Percentiles rank a stretch among this genome's conserved stretches.
phyloP scores from a whole-genome alignment of 805 yeast species.

The Metschnikowia colocasiae region DNA sequence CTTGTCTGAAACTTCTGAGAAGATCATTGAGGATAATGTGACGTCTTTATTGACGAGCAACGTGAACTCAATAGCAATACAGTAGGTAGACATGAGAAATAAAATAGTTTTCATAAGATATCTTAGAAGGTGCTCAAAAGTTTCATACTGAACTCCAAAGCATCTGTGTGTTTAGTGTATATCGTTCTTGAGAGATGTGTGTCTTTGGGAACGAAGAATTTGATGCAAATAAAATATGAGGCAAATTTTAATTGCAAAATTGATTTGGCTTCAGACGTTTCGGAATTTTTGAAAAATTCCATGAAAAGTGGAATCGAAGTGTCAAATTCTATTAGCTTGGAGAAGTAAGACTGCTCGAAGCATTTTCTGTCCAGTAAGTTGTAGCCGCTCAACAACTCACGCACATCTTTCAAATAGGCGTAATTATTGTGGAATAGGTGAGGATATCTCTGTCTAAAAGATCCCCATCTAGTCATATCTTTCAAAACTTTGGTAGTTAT shows the following conservation, averaged over 20 bases:
- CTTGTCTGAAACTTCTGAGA: conserved; percentile 82
- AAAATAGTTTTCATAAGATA: neutral
- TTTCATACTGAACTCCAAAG: conserved; percentile 10
- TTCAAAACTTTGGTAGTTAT: conserved; percentile 1
- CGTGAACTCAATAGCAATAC: conserved; percentile 86
- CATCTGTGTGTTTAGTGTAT: conserved; percentile 5
- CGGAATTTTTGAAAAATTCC: conserved; percentile 6
- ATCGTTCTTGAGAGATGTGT: conserved; percentile 3
- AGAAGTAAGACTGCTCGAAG: conserved; percentile 9
- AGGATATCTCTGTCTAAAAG: conserved; percentile 11
- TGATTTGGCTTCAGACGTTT: conserved; percentile 1
- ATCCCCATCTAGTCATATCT: conserved; percentile 13
- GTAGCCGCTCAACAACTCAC: neutral
- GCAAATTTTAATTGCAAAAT: conserved; percentile 14
- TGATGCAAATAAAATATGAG: conserved; percentile 12
- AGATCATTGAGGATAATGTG: conserved; percentile 83
- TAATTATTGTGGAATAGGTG: conserved; percentile 7
- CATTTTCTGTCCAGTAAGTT: neutral
- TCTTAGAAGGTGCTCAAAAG: conserved; percentile 8
- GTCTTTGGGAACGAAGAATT: conserved; percentile 9
- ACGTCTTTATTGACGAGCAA: conserved; percentile 83
- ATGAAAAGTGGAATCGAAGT: conserved; percentile 10
- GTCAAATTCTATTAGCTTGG: conserved; percentile 13
- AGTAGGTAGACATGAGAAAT: conserved; percentile 34
- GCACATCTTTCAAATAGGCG: neutral